These are phyloP conservation scores for Carex scoparia DNA, from an alignment of 176 grass and related monocot genomes.

Conservation along the genomic window DNA sequence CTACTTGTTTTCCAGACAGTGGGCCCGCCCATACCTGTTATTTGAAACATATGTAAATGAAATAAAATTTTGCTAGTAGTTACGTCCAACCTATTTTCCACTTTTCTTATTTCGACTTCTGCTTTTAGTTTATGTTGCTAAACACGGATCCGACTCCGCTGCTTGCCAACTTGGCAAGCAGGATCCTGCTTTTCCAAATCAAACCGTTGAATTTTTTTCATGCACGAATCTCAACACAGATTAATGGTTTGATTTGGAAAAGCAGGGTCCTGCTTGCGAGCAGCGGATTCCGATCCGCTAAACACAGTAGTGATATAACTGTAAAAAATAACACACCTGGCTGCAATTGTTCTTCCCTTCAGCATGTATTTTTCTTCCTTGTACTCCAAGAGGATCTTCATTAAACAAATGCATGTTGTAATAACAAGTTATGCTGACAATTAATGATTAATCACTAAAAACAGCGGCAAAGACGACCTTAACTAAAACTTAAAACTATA, in stretches of 20 bases:
- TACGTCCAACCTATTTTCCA: background rate
- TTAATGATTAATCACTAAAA: background rate
- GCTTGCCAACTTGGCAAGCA: too few species aligned
- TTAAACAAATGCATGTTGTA: conserved; percentile 21
- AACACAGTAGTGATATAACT: background rate
- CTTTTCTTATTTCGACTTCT: background rate
- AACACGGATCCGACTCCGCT: background rate
- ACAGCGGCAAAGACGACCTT: conserved; percentile 1
- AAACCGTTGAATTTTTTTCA: too few species aligned
- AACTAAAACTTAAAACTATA: background rate
- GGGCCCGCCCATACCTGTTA: conserved; percentile 89
- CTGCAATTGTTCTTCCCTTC: conserved; percentile 59
- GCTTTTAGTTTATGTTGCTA: background rate
- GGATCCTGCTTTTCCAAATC: too few species aligned
- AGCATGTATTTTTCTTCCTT: conserved; percentile 67
- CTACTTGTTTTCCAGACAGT: conserved; percentile 52
- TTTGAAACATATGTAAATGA: background rate
- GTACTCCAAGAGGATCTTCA: conserved; percentile 85
- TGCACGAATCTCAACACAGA: too few species aligned
- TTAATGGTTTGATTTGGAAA: too few species aligned
- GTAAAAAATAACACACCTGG: conserved; percentile 39
- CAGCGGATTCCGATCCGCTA: too few species aligned
- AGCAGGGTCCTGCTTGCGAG: too few species aligned
- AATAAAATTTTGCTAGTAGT: background rate
- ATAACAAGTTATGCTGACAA: background rate